A percentile compares a stretch with the other conserved stretches of the same genome.
phyloP scores from a whole-genome alignment of 2,329 filamentous ascomycete species.

The Colletotrichum liaoningense region DNA sequence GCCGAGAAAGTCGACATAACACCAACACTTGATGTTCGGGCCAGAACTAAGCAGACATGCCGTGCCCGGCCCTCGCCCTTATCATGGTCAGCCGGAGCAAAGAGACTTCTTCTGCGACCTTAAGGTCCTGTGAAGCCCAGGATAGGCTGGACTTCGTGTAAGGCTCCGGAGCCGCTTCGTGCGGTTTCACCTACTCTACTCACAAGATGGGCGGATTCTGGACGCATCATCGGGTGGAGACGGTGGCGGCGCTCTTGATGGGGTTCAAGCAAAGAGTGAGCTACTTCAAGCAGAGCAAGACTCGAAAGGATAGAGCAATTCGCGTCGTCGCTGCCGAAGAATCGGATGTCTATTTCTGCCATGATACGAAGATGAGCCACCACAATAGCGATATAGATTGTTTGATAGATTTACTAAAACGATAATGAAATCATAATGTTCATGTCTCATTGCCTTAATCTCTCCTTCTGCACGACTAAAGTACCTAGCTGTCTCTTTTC shows the following conservation, averaged over 20 bases:
- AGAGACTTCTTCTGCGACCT: not conserved
- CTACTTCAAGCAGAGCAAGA: not conserved
- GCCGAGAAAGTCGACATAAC: not conserved
- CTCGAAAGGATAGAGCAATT: not conserved
- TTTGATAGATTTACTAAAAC: not conserved
- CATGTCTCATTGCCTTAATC: not conserved
- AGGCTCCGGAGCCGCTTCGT: not conserved
- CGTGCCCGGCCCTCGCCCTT: not conserved
- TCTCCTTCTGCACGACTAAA: too few relatives aligned
- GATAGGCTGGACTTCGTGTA: not conserved
- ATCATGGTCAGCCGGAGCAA: not conserved
- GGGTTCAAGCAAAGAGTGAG: too few relatives aligned
- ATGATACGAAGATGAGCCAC: not conserved
- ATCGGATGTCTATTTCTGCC: not conserved
- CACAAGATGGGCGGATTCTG: not conserved
- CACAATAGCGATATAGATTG: not conserved
- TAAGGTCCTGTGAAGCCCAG: not conserved
- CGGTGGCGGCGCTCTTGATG: not conserved
- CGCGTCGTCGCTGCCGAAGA: not conserved
- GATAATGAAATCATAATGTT: not conserved
- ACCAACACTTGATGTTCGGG: not conserved
- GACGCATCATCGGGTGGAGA: not conserved
- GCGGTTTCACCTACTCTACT: not conserved
- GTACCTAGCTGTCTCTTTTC: not conserved
- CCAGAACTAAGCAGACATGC: not conserved